phyloP scores from a whole-genome alignment of 768 basidiomycete species.

The Mycena albidolilacea region DNA sequence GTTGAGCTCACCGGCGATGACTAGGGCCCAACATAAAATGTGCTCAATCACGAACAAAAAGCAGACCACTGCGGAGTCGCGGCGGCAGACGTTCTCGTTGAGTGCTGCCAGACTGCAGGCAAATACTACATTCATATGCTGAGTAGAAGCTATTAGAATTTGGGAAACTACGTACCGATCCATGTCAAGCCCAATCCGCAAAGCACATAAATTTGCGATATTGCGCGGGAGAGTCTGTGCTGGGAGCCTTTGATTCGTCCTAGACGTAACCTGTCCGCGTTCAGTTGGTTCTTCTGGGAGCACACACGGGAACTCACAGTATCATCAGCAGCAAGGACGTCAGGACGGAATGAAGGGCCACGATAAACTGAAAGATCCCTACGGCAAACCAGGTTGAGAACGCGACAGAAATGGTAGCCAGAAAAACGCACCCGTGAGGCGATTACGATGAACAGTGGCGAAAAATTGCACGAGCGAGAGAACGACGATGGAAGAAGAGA shows the following conservation, averaged over 20 bases:
- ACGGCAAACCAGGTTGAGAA: neutral
- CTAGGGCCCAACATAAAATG: conserved; percentile 2
- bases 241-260: neutral
- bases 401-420: neutral
- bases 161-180: neutral
- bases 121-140: neutral
- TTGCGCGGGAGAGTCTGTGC: neutral
- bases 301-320: neutral
- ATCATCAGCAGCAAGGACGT: neutral
- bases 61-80: neutral
- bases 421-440: neutral
- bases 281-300: neutral
- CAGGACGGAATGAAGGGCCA: neutral
- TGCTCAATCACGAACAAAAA: neutral
- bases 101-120: neutral
- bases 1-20: conserved; percentile 2
- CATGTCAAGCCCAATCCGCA: conserved; percentile 3
- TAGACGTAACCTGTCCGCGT: neutral
- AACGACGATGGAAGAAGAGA: neutral
- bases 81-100: neutral
- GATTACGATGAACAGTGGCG: neutral
- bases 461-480: neutral
- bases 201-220: conserved; percentile 7
- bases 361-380: conserved; percentile 1
- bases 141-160: neutral